Percentiles rank a stretch among this genome's conserved stretches.
phyloP scores from a whole-genome alignment of 352 stramenopile genomes.

The Pythium graminicola region DNA sequence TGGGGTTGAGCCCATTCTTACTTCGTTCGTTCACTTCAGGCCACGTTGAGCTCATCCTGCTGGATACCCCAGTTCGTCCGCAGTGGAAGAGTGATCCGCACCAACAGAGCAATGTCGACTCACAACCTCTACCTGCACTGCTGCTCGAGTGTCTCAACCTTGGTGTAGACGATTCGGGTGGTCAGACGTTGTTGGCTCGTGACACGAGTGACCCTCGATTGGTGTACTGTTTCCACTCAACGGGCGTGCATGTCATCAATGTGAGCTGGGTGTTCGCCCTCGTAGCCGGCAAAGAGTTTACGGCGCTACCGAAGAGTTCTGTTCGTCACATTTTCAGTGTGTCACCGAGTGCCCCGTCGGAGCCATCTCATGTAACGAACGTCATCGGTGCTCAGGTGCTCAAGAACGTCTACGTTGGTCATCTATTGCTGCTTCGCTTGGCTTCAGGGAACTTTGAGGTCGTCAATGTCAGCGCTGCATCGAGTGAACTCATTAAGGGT shows the following conservation, averaged over 20 bases:
- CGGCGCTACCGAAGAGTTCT: constrained; percentile 51
- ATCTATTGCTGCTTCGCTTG: constrained; percentile 66
- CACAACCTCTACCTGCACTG: constrained; percentile 36
- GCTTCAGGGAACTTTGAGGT: constrained; percentile 69
- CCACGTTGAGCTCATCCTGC: constrained; percentile 65
- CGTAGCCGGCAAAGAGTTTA: constrained; percentile 51
- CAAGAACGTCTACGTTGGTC: constrained; percentile 73
- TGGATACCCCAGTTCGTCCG: constrained; percentile 53
- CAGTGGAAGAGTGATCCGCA: constrained; percentile 45
- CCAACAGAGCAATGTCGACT: not conserved
- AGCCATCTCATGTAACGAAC: constrained; percentile 26
- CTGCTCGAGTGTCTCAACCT: constrained; percentile 71
- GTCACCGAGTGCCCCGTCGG: constrained; percentile 27
- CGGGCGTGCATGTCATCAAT: constrained; percentile 72
- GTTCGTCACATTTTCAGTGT: constrained; percentile 76
- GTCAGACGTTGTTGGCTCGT: constrained; percentile 44
- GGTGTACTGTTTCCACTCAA: constrained; percentile 72
- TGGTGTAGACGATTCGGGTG: constrained; percentile 63
- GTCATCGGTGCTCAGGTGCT: constrained; percentile 57
- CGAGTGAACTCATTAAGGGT: constrained; percentile 62
- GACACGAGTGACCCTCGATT: constrained; percentile 49
- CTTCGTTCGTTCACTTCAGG: constrained; percentile 64
- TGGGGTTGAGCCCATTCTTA: constrained; percentile 43
- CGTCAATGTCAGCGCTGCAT: constrained; percentile 70
- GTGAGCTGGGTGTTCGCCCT: constrained; percentile 62